Conservation (phyloP, 164 flowering plant genomes). For the Houttuynia cordata region DNA sequence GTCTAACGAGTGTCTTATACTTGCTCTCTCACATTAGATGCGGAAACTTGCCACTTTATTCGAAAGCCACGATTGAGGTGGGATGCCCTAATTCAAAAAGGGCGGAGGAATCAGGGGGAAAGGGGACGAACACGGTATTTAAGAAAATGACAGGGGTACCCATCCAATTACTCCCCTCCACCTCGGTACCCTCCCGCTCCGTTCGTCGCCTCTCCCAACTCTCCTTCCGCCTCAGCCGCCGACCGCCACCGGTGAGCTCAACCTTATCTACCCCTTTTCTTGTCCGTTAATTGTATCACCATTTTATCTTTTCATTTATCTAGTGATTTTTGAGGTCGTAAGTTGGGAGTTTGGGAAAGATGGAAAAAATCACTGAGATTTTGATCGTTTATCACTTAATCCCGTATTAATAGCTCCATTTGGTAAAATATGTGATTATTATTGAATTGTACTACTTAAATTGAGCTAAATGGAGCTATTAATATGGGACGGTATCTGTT, state of each 20-base stretch:
- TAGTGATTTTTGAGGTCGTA: not conserved
- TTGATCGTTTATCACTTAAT: no score
- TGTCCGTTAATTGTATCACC: not conserved
- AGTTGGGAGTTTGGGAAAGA: not conserved
- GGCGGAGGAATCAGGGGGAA: not conserved
- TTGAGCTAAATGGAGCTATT: not conserved
- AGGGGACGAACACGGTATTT: not conserved
- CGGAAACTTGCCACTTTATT: no score
- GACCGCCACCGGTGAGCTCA: slow-evolving; percentile 13
- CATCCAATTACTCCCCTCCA: not conserved
- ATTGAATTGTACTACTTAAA: no score
- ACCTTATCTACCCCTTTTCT: no score
- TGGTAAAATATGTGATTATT: no score
- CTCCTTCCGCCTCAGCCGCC: slow-evolving; percentile 3
- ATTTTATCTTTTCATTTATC: not conserved
- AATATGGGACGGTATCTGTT: no score
- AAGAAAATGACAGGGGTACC: not conserved
- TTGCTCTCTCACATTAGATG: no score
- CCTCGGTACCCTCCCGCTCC: slow-evolving; percentile 5
- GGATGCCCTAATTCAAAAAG: no score
- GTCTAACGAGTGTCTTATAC: no score
- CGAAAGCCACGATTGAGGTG: no score
- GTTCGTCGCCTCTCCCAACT: slow-evolving; percentile 20
- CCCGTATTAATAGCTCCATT: not conserved
- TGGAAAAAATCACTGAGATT: no score